Evolutionary conservation across 2,329 filamentous ascomycete species (phyloP).

Genomic region (Penicillium sp.): DNA sequence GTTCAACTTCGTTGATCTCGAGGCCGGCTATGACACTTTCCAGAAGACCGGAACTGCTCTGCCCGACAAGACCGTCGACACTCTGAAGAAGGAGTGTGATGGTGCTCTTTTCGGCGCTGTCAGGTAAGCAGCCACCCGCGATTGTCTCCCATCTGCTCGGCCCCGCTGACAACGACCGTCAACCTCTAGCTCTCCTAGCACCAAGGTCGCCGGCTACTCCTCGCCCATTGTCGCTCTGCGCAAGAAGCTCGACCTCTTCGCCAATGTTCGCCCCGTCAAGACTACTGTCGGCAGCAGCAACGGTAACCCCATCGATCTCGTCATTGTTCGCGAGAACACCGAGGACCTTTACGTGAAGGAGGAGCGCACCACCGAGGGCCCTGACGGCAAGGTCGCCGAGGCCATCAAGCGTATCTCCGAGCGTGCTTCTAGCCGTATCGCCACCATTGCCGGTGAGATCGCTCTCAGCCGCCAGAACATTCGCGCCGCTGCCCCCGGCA

Average conservation of each 20-base stretch:
- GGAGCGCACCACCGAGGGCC: slow-evolving; percentile 77
- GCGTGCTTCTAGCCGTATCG: slow-evolving; percentile 80
- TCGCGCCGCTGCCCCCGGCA: slow-evolving; percentile 57
- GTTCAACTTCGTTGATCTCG: slow-evolving; percentile 91
- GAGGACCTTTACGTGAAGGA: slow-evolving; percentile 99
- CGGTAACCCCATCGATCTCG: slow-evolving; percentile 77
- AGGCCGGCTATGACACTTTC: slow-evolving; percentile 92
- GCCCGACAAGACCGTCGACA: slow-evolving; percentile 85
- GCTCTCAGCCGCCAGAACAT: slow-evolving; percentile 83
- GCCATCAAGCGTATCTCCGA: slow-evolving; percentile 97
- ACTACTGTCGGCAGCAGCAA: slow-evolving; percentile 59
- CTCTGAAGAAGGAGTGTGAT: slow-evolving; percentile 88
- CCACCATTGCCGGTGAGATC: slow-evolving; percentile 92
- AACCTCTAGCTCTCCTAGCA: slow-evolving; percentile 71
- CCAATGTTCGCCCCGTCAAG: slow-evolving; percentile 96
- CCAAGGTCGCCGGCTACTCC: slow-evolving; percentile 90
- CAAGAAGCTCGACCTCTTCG: slow-evolving; percentile 92
- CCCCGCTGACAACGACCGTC: slow-evolving; percentile 1
- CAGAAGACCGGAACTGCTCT: slow-evolving; percentile 85
- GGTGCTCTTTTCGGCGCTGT: slow-evolving; percentile 96
- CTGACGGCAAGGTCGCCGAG: slow-evolving; percentile 82
- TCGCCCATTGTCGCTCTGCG: slow-evolving; percentile 95
- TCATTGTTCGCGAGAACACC: slow-evolving; percentile 98
- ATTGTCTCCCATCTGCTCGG: background rate
- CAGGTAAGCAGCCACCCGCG: slow-evolving; percentile 50